These are phyloP conservation scores for Ruellia speciosa DNA, from an alignment of 305 asterid species.

Conservation along the genomic window DNA sequence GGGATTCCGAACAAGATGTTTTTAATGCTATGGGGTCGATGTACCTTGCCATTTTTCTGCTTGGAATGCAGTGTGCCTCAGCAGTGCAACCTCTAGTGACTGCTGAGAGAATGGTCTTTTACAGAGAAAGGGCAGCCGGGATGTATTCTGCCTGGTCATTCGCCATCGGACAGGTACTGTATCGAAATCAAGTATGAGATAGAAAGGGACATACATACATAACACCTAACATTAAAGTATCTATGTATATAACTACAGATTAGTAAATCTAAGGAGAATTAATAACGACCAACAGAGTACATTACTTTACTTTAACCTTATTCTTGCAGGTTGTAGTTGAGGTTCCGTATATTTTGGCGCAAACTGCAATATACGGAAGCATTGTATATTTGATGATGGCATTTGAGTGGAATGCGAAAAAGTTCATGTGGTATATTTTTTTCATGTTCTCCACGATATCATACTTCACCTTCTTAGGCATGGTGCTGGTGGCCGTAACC, in stretches of 20 bases:
- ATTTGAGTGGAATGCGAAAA: conserved; percentile 41
- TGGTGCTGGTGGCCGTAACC: conserved; percentile 43
- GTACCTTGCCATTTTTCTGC: conserved; percentile 32
- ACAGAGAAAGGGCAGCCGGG: conserved; percentile 45
- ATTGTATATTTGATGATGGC: conserved; percentile 51
- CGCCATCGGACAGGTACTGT: conserved; percentile 45
- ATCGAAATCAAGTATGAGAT: too few species aligned
- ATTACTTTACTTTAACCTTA: neutral
- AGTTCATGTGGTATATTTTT: conserved; percentile 40
- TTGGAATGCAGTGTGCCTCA: conserved; percentile 31
- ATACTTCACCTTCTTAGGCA: conserved; percentile 48
- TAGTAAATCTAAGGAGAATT: too few species aligned
- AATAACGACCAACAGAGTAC: too few species aligned
- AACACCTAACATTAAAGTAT: too few species aligned
- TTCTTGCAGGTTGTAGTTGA: conserved; percentile 32
- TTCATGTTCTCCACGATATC: conserved; percentile 36
- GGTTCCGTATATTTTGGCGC: conserved; percentile 37
- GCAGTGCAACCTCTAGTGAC: conserved; percentile 39
- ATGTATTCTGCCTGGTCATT: conserved; percentile 39
- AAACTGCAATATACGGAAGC: conserved; percentile 31
- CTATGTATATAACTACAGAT: too few species aligned
- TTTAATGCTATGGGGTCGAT: conserved; percentile 42
- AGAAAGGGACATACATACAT: too few species aligned
- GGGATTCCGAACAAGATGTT: conserved; percentile 25
- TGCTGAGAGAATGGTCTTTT: conserved; percentile 33